Evolutionary conservation across 441 rosid species (phyloP).

Genomic region (Jatropha podagrica): DNA sequence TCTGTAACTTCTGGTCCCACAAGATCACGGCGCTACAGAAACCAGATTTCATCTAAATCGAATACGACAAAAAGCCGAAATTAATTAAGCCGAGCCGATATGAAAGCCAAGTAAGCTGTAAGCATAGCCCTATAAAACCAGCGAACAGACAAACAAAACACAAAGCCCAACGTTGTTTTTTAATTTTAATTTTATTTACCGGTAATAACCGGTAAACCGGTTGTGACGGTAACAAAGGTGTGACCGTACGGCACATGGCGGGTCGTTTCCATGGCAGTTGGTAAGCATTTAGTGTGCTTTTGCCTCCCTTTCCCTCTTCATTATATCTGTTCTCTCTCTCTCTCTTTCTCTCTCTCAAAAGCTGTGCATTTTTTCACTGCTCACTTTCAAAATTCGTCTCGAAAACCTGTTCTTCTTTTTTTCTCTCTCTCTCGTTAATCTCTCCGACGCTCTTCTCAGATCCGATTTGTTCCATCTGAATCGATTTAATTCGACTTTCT

Average conservation of each 20-base stretch:
- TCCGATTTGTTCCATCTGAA: no score
- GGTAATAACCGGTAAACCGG: slow-evolving; percentile 26
- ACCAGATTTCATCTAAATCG: neutral
- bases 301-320: slow-evolving; percentile 15
- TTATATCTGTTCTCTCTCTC: slow-evolving; percentile 8
- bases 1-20: slow-evolving; percentile 17
- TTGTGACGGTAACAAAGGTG: slow-evolving; percentile 28
- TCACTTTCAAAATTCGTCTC: slow-evolving; percentile 9
- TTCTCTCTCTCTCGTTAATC: neutral
- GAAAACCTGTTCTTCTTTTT: neutral
- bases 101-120: neutral
- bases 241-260: slow-evolving; percentile 46
- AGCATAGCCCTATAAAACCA: neutral
- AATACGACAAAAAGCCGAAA: slow-evolving; percentile 7
- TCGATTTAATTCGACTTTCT: no score
- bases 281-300: slow-evolving; percentile 56
- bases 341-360: slow-evolving; percentile 27
- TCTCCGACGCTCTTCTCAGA: no score
- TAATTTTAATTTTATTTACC: neutral
- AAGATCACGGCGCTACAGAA: slow-evolving; percentile 21
- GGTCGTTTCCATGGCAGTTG: slow-evolving; percentile 66
- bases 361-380: slow-evolving; percentile 33
- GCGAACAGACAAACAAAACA: neutral
- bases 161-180: neutral
- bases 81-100: neutral